These are phyloP conservation scores for Trametes punicea DNA, from an alignment of 768 basidiomycete species.

Conservation along the genomic window DNA sequence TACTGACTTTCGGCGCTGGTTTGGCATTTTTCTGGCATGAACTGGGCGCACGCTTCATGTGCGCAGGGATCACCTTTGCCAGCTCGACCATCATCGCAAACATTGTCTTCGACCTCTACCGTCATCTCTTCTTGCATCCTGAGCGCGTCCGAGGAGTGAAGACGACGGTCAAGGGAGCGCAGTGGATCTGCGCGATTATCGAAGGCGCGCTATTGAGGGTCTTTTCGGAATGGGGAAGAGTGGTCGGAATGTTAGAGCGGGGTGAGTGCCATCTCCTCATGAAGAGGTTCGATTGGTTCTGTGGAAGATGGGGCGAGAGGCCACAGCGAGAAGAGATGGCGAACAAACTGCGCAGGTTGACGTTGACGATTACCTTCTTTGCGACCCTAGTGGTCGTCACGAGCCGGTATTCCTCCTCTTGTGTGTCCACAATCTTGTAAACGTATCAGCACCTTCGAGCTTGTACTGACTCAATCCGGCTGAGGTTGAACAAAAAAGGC, in stretches of 20 bases:
- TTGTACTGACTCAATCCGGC: no score
- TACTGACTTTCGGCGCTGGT: background rate
- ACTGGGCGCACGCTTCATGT: background rate
- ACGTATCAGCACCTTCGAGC: no score
- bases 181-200: slow-evolving; percentile 42
- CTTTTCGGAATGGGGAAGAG: slow-evolving; percentile 47
- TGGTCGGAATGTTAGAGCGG: slow-evolving; percentile 43
- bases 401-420: background rate
- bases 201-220: slow-evolving; percentile 53
- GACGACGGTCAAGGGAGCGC: slow-evolving; percentile 32
- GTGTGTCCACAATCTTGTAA: no score
- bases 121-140: slow-evolving; percentile 43
- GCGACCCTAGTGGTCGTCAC: background rate
- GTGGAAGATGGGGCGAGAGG: slow-evolving; percentile 36
- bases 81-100: slow-evolving; percentile 39
- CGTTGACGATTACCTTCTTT: background rate
- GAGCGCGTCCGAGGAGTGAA: slow-evolving; percentile 34
- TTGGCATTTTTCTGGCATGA: background rate
- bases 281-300: slow-evolving; percentile 56
- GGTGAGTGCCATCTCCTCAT: slow-evolving; percentile 39
- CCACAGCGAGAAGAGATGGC: slow-evolving; percentile 43
- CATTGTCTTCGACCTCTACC: slow-evolving; percentile 45
- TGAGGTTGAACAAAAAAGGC: background rate
- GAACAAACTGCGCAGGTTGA: slow-evolving; percentile 37
- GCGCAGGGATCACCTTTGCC: slow-evolving; percentile 25